Evolutionary conservation across 139 green algal species (phyloP), one percentile per base, ranked within the genome.

Genomic region (Trebouxia sp.): DNA sequence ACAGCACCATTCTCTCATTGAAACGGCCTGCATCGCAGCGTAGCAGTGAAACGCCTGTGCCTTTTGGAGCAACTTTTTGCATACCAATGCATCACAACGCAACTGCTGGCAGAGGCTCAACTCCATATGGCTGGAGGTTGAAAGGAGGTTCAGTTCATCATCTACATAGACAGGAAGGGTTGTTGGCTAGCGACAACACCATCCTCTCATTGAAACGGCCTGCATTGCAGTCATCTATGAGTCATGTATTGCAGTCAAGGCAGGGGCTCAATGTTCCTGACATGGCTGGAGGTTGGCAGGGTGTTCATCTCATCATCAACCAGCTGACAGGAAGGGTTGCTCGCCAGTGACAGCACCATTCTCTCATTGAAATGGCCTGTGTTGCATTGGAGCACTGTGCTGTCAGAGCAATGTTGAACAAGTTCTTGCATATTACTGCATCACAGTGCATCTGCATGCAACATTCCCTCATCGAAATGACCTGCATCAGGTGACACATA

Each of bases 221-320:
- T 85, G 90, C 83, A 62, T 53, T 14, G 20, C 47, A 53, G 47
- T 14, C 47, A 5, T 17, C 14, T 17, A 53, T n/a, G n/a, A n/a
- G n/a, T n/a, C n/a, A n/a, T n/a, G n/a, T n/a, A n/a, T n/a, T n/a
- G n/a, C n/a, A n/a, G n/a, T n/a, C n/a, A n/a, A n/a, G 88, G 77
- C 41, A 96, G 30, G 24, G 92, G 89, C 79, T 89, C 79, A 58
- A 97, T 94, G 85, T 87, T n/a, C 45, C 81, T 81, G 39, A 93
- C 88, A 42, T 93, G 92, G 30, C 86, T 91, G 81, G 88, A 95
- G 26, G 94, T 96, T 17, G 97, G 97, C 83, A 99, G 90, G 48
- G 99, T 92, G 87, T 99, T 99, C 66, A 99, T 91, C 89, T 99
- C 97, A 79, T 99, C 97, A 70, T 99, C 96, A 89, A 98, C 95